phyloP scores from a whole-genome alignment of 1,284 basidiomycete species.

The Marasmius tenuissimus region DNA sequence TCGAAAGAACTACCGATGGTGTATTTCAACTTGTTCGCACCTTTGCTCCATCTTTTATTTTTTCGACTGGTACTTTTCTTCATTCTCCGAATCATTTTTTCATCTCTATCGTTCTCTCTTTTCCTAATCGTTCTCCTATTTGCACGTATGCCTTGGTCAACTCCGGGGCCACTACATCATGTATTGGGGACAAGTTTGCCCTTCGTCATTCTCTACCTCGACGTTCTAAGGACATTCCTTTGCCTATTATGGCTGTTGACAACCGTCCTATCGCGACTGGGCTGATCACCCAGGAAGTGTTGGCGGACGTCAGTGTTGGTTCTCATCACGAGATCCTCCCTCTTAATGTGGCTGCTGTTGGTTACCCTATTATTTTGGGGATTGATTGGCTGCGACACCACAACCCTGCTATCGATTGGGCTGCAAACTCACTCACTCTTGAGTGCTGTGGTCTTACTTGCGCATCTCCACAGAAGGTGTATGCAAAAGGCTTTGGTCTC shows the following conservation, averaged over 20 bases:
- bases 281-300: constrained; percentile 31
- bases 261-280: constrained; percentile 34
- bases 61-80: too few relatives aligned
- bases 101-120: constrained; percentile 28
- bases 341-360: constrained; percentile 23
- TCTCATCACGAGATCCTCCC: constrained; percentile 22
- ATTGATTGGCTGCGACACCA: constrained; percentile 30
- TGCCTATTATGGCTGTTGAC: constrained; percentile 33
- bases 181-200: constrained; percentile 34
- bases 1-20: too few relatives aligned
- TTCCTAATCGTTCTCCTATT: constrained; percentile 29
- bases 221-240: constrained; percentile 24
- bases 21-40: too few relatives aligned
- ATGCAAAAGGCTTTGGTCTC: too few relatives aligned
- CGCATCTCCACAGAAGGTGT: too few relatives aligned
- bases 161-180: constrained; percentile 32
- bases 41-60: too few relatives aligned
- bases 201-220: constrained; percentile 27
- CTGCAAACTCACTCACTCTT: not conserved
- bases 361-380: constrained; percentile 32
- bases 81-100: constrained; percentile 29
- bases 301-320: constrained; percentile 10
- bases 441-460: too few relatives aligned
- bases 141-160: constrained; percentile 34
- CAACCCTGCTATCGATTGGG: constrained; percentile 29